phyloP scores from a whole-genome alignment of 164 flowering plant species.

The Macadamia integrifolia region DNA sequence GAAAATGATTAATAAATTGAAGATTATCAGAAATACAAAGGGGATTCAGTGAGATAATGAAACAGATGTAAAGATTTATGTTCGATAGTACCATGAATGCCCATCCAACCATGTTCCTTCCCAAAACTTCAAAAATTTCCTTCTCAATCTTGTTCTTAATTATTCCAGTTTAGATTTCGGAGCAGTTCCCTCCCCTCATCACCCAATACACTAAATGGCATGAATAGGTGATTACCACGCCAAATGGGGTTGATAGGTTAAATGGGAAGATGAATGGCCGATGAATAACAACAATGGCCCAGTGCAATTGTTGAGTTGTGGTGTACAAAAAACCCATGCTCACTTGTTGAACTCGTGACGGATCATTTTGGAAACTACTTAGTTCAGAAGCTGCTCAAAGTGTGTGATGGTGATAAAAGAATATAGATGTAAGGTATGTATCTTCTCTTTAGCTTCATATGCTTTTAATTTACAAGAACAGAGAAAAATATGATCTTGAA shows the following conservation, averaged over 20 bases:
- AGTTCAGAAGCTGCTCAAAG: constrained; percentile 4
- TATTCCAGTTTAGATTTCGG: too few species aligned
- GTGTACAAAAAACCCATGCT: not conserved
- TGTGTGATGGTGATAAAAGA: constrained; percentile 5
- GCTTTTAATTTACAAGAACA: too few species aligned
- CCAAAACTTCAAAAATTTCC: too few species aligned
- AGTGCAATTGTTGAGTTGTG: constrained; percentile 2
- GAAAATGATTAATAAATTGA: too few species aligned
- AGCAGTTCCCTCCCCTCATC: constrained; percentile 3
- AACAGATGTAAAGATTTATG: too few species aligned
- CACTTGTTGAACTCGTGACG: constrained; percentile 6
- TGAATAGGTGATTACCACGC: not conserved
- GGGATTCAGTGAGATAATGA: too few species aligned
- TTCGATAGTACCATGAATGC: too few species aligned
- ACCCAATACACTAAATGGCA: constrained; percentile 8
- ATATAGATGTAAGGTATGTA: not conserved
- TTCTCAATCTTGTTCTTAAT: too few species aligned
- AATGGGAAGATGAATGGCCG: constrained; percentile 11
- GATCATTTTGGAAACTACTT: constrained; percentile 12
- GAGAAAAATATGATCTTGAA: not conserved
- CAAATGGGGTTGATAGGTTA: constrained; percentile 11
- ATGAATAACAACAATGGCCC: not conserved
- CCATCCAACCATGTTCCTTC: too few species aligned
- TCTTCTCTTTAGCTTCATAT: too few species aligned
- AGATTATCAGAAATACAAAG: too few species aligned